phyloP scores from a whole-genome alignment of 1,284 basidiomycete genomes.

The Schizophyllum commune region DNA sequence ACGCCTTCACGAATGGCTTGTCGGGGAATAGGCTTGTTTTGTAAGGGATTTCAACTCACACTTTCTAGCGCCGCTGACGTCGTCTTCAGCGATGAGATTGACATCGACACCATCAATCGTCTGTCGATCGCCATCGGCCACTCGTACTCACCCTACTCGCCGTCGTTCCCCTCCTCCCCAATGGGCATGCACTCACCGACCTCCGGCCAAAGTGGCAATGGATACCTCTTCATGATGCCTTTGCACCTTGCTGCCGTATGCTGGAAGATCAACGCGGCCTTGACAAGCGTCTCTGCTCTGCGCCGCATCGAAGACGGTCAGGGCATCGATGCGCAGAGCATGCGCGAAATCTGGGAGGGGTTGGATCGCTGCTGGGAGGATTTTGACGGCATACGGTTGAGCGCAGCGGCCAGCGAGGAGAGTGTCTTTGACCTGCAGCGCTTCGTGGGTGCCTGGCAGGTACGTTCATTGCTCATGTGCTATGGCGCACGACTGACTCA shows the following conservation, averaged over 20 bases:
- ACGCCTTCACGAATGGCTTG: not conserved
- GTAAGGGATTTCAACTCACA: not conserved
- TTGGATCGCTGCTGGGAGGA: constrained; percentile 77
- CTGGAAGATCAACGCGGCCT: constrained; percentile 61
- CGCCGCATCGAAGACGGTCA: constrained; percentile 41
- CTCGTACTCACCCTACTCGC: constrained; percentile 24
- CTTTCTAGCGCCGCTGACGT: constrained; percentile 1
- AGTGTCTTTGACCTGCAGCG: constrained; percentile 50
- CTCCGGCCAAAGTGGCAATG: constrained; percentile 17
- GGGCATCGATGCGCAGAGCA: constrained; percentile 48
- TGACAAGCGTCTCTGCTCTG: constrained; percentile 69
- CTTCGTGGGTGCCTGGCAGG: constrained; percentile 65
- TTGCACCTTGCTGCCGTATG: constrained; percentile 67
- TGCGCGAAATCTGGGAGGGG: constrained; percentile 73
- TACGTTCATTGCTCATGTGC: constrained; percentile 22
- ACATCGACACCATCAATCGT: constrained; percentile 60
- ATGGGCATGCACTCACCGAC: constrained; percentile 17
- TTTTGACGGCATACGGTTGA: constrained; percentile 55
- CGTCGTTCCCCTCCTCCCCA: constrained; percentile 21
- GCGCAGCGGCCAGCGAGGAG: constrained; percentile 24
- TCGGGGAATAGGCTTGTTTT: not conserved
- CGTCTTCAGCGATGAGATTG: constrained; percentile 49
- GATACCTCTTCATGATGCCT: constrained; percentile 47
- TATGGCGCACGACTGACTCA: constrained; percentile 12
- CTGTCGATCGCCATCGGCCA: constrained; percentile 27